Conservation (phyloP, 768 basidiomycete species). For the Tylopilus plumbeoviolaceoides region DNA sequence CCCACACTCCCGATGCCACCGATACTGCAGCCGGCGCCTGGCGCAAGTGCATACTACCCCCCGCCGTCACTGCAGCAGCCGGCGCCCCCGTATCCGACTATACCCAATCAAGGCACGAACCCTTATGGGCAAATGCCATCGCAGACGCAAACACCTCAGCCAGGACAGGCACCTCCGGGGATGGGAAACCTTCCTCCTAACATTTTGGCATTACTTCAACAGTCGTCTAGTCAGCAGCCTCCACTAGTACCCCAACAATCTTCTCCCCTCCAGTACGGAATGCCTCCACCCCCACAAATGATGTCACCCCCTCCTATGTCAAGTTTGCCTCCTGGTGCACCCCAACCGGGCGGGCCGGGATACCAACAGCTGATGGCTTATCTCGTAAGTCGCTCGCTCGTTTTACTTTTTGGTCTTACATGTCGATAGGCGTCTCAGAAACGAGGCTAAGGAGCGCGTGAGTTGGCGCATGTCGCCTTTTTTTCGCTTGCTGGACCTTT, state of each 20-base stretch:
- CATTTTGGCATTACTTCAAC: slow-evolving; percentile 64
- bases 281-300: slow-evolving; percentile 39
- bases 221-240: slow-evolving; percentile 37
- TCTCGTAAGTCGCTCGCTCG: slow-evolving; percentile 42
- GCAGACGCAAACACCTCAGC: slow-evolving; percentile 28
- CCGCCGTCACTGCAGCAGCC: slow-evolving; percentile 33
- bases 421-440: slow-evolving; percentile 26
- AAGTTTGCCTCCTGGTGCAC: slow-evolving; percentile 36
- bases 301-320: slow-evolving; percentile 44
- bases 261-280: slow-evolving; percentile 31
- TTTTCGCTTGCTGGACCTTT: neutral
- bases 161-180: slow-evolving; percentile 33
- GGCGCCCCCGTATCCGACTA: slow-evolving; percentile 18
- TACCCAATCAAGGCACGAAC: slow-evolving; percentile 18
- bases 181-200: slow-evolving; percentile 55
- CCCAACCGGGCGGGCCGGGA: slow-evolving; percentile 39
- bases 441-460: slow-evolving; percentile 13
- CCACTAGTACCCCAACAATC: slow-evolving; percentile 31
- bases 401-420: neutral
- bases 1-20: slow-evolving; percentile 36
- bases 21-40: slow-evolving; percentile 24
- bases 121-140: slow-evolving; percentile 31
- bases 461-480: neutral
- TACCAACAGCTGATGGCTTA: slow-evolving; percentile 71
- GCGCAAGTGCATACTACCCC: slow-evolving; percentile 42